phyloP scores from a whole-genome alignment of 139 green algal genomes.

The Desmodesmus armatus region DNA sequence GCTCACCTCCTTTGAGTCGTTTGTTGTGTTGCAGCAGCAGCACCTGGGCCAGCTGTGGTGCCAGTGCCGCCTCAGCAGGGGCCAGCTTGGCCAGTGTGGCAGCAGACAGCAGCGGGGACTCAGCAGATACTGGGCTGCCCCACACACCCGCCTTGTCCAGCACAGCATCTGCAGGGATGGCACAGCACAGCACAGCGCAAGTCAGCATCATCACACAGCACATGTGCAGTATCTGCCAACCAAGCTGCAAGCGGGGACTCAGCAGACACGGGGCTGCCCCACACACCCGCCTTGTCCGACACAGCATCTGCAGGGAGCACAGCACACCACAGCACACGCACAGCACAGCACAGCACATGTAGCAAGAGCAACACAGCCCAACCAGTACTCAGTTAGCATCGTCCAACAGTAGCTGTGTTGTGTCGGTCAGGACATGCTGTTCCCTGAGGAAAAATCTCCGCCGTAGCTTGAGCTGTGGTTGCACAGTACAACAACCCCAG shows the following conservation, averaged over 20 bases:
- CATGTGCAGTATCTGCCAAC: too few relatives aligned
- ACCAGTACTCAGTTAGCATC: too few relatives aligned
- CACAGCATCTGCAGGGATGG: constrained; percentile 22
- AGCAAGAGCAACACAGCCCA: background rate
- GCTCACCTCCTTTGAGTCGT: background rate
- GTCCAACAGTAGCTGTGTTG: too few relatives aligned
- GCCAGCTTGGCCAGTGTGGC: constrained; percentile 64
- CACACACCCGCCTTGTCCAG: constrained; percentile 63
- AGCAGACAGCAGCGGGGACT: constrained; percentile 65
- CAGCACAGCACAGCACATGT: background rate
- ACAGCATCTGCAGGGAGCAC: constrained; percentile 30
- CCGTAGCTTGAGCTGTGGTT: too few relatives aligned
- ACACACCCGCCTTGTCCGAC: constrained; percentile 59
- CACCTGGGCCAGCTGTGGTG: constrained; percentile 46
- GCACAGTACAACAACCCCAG: too few relatives aligned
- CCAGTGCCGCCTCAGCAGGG: constrained; percentile 54
- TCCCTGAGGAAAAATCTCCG: too few relatives aligned
- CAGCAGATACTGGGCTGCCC: constrained; percentile 44
- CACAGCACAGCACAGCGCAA: background rate
- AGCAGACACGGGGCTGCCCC: constrained; percentile 41
- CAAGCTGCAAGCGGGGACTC: constrained; percentile 58
- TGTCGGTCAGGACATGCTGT: too few relatives aligned
- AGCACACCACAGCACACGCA: background rate
- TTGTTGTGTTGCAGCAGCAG: constrained; percentile 48
- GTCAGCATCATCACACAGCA: background rate